Evolutionary conservation across 352 stramenopile species (phyloP), one percentile per base, ranked within the genome.

Genomic region (Globisporangium paroecandrum): DNA sequence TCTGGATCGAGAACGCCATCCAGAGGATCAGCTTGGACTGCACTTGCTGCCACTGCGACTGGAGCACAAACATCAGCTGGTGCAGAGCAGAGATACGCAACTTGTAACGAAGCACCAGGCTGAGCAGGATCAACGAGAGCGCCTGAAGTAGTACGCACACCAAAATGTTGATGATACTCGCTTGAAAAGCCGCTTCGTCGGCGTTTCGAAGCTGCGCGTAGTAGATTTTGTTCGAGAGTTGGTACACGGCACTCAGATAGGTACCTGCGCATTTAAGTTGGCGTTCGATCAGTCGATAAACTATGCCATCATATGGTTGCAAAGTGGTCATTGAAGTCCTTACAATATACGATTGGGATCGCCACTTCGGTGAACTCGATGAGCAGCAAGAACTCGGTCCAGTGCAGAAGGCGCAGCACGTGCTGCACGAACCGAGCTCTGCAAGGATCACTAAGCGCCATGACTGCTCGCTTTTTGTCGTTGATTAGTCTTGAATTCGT

Each of bases 321-420:
- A 10, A 41, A 41, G 36, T 41, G 12, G 36, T 4, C 36, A 41
- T 12, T 41, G 12, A 41, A 41, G 32, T 20, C 63, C 64, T 41
- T 62, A 76, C 70, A 53, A 36, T 77, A 77, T 2, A 77, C 43
- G 18, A 71, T 62, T 1, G 68, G 63, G 18, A 77, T 46, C 22
- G 73, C 51, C 20, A 69, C 47, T 43, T 77, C 71, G 8, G 58
- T 61, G 13, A 71, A 74, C 32, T 70, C 64, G 27, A 69, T 53
- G 5, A 77, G 56, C 7, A 74, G 29, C 6, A 77, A 25, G 60
- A 67, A 77, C 41, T 77, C 67, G 8, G 57, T 57, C 41, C 69
- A 46, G 49, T 68, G 49, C 9, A 76, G 62, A 5, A 73, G 9
- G 0, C 57, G 13, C 0, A 64, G 34, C 25, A 57, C 43, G 15